These are phyloP conservation scores for Cyclotella sp. DNA, from an alignment of 108 stramenopile species.

Conservation along the genomic window DNA sequence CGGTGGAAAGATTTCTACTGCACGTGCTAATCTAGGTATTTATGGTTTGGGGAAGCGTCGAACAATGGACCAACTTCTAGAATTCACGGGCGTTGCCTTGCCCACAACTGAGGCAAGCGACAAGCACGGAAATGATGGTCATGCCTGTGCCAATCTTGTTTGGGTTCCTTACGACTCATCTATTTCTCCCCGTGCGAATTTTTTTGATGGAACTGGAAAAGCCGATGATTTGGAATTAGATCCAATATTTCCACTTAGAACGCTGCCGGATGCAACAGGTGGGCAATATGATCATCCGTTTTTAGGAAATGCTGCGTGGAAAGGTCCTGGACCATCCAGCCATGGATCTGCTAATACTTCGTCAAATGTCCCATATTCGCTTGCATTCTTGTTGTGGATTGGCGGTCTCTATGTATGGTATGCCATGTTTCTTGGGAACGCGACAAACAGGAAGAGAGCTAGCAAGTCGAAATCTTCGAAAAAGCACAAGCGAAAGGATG, in stretches of 20 bases:
- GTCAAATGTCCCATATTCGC: constrained; percentile 35
- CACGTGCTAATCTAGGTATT: constrained; percentile 77
- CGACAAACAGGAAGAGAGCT: not conserved
- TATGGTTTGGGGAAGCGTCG: constrained; percentile 86
- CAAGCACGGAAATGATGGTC: constrained; percentile 42
- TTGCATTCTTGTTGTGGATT: constrained; percentile 66
- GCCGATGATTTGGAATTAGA: constrained; percentile 80
- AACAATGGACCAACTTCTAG: constrained; percentile 71
- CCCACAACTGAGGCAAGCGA: constrained; percentile 20
- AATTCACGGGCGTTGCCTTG: constrained; percentile 75
- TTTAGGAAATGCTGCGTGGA: constrained; percentile 41
- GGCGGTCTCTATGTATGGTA: constrained; percentile 69
- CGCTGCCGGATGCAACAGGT: constrained; percentile 54
- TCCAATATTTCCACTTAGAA: constrained; percentile 79
- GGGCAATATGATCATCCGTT: constrained; percentile 45
- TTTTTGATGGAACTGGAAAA: constrained; percentile 65
- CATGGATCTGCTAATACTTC: constrained; percentile 17
- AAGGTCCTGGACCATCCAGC: constrained; percentile 4
- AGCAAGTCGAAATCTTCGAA: constrained; percentile 9
- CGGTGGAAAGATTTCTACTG: constrained; percentile 47
- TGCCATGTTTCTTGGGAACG: constrained; percentile 46
- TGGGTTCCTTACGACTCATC: constrained; percentile 80
- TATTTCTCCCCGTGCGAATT: constrained; percentile 79
- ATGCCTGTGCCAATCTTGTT: constrained; percentile 56
- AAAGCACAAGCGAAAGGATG: constrained; percentile 6